Evolutionary conservation across 371 early-diverging fungal genomes (phyloP), one percentile per base, ranked within the genome.

Genomic region (Rhizomucor pusillus): DNA sequence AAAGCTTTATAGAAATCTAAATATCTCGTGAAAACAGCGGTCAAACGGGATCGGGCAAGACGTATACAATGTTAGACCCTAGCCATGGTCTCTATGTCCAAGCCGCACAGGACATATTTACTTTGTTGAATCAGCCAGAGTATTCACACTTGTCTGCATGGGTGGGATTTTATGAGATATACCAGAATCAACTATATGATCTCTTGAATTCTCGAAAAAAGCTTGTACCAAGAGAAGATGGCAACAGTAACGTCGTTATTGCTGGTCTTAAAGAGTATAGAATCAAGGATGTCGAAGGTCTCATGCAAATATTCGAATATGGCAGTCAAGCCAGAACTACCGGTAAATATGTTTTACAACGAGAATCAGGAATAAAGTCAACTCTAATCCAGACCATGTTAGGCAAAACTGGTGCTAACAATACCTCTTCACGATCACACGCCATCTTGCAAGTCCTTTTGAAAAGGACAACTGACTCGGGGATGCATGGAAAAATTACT

Each of bases 1-100:
- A 11, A 20, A 1, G n/a, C n/a, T n/a, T n/a, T n/a, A 29, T 22
- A 29, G 13, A 5, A 14, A 14, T 14, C 43, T 1, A 25, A 37
- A 12, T 12, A 14, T 36, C 33, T 50, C 3, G 22, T 33, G 18
- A 39, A 5, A 11, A 23, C 58, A 89, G 90, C 76, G 99, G 99
- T 0, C 99, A 98, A 74, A 98, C 99, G 11, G 96, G 85, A 19
- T 71, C 75, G 18, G 99, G 99, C 29, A 99, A 99, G 71, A 99
- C 99, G 0, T 91, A 90, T 70, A 99, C 99, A 0, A 99, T 99
- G 99, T 75, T 98, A 54, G 92, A 95, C 63, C 73, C 76, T 13
- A 77, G 77, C 3, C 79, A 86, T 44, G 92, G 95, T 6, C 86
- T 98, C 19, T 99, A 96, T 58, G 91, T 94, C 2, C 77, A 85